Evolutionary conservation across 208 protist species (phyloP).

Genomic region (Histomonas meleagridis): DNA sequence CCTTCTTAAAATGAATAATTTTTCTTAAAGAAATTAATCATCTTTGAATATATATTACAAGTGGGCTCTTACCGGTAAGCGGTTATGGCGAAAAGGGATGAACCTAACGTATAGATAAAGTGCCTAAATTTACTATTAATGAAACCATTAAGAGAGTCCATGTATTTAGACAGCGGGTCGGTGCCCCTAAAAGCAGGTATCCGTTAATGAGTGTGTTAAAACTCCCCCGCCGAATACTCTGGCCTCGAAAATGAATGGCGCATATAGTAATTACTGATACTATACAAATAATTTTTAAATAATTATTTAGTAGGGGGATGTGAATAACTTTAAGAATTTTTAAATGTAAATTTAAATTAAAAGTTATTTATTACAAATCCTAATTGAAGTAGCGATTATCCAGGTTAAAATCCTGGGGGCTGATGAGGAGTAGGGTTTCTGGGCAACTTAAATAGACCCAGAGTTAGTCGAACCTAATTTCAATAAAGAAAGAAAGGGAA

Average conservation of each 20-base stretch:
- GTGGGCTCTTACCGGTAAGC: conserved; percentile 68
- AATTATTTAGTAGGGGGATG: conserved; percentile 56
- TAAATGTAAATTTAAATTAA: conserved; percentile 52
- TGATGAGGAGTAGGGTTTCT: conserved; percentile 63
- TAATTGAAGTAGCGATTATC: conserved; percentile 66
- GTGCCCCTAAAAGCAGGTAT: conserved; percentile 64
- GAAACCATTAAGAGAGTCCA: conserved; percentile 59
- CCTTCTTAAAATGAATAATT: conserved; percentile 47
- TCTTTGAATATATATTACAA: conserved; percentile 49
- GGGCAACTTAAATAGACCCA: conserved; percentile 56
- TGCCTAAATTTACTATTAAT: conserved; percentile 54
- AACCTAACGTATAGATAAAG: conserved; percentile 59
- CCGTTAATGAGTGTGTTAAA: conserved; percentile 66
- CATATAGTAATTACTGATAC: conserved; percentile 59
- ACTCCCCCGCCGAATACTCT: conserved; percentile 64
- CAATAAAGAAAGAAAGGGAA: conserved; percentile 18
- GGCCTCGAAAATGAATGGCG: conserved; percentile 66
- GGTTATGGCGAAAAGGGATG: conserved; percentile 65
- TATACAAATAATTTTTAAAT: conserved; percentile 44
- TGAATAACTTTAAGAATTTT: conserved; percentile 53
- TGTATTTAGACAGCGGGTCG: conserved; percentile 63
- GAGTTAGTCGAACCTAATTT: conserved; percentile 62
- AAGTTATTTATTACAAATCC: conserved; percentile 60
- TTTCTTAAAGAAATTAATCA: conserved; percentile 47
- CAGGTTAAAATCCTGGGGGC: conserved; percentile 60